phyloP scores from a whole-genome alignment of 2,329 filamentous ascomycete species.

The Hypoxylon sp. region DNA sequence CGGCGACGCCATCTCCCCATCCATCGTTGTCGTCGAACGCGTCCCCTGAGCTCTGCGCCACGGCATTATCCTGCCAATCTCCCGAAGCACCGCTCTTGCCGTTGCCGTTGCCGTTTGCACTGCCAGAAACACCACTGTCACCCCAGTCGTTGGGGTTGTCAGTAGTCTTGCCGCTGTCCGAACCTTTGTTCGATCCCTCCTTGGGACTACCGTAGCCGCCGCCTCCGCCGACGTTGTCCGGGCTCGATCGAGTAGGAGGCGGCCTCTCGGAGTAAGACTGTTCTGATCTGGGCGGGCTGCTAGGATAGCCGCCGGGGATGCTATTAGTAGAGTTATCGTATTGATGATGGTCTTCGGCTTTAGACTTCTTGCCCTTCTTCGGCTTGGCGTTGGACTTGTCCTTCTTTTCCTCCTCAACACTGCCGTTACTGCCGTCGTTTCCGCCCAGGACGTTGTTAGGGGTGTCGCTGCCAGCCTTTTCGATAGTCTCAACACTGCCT shows the following conservation, averaged over 20 bases:
- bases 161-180: background rate
- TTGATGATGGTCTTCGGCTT: background rate
- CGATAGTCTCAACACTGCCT: constrained; percentile 4
- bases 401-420: background rate
- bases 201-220: constrained; percentile 11
- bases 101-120: too few relatives aligned
- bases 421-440: background rate
- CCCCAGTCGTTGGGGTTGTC: constrained; percentile 7
- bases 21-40: constrained; percentile 40
- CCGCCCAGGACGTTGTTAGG: constrained; percentile 13
- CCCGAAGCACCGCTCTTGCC: background rate
- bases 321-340: background rate
- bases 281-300: constrained; percentile 14
- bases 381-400: constrained; percentile 3
- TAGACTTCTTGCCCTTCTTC: background rate
- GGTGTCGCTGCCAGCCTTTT: background rate
- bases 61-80: constrained; percentile 36
- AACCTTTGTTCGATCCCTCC: background rate
- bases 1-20: background rate
- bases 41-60: constrained; percentile 45
- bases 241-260: constrained; percentile 10
- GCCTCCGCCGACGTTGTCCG: constrained; percentile 26
- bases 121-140: background rate
- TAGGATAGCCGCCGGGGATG: constrained; percentile 25
- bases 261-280: constrained; percentile 4